These are phyloP conservation scores for Coprinopsis strossmayeri DNA, from an alignment of 768 basidiomycete species.

Conservation along the genomic window DNA sequence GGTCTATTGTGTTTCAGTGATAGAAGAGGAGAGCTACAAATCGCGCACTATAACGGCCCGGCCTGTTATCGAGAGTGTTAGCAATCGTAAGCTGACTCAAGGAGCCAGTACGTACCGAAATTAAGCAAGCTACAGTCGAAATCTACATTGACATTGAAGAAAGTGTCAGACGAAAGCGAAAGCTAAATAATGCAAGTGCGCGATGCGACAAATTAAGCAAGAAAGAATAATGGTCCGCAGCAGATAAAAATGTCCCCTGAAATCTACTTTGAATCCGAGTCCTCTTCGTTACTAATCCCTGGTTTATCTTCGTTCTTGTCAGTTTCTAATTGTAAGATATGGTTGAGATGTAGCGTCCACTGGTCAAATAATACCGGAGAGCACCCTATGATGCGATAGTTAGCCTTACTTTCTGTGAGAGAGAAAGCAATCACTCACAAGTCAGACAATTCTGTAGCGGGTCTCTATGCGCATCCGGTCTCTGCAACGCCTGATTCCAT, in stretches of 20 bases:
- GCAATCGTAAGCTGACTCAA: too few species aligned
- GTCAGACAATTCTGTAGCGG: slow-evolving; percentile 19
- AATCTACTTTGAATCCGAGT: too few species aligned
- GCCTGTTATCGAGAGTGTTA: too few species aligned
- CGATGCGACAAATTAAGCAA: too few species aligned
- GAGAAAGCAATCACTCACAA: slow-evolving; percentile 13
- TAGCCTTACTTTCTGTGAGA: neutral
- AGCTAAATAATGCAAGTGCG: neutral
- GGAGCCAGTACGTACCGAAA: too few species aligned
- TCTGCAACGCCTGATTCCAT: slow-evolving; percentile 15
- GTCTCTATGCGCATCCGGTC: slow-evolving; percentile 18
- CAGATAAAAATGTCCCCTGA: too few species aligned
- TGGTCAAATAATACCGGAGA: slow-evolving; percentile 19
- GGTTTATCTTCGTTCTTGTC: neutral
- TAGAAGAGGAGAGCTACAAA: too few species aligned
- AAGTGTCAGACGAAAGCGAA: neutral
- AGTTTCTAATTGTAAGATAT: slow-evolving; percentile 13
- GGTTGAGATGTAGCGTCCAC: slow-evolving; percentile 20
- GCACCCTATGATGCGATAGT: slow-evolving; percentile 15
- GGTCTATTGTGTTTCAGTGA: too few species aligned
- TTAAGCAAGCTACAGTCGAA: too few species aligned
- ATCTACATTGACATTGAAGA: too few species aligned
- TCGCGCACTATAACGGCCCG: too few species aligned
- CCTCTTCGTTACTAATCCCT: neutral
- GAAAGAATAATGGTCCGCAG: too few species aligned